Base-by-base conservation (phyloP, 331 rosid species). In the Erythrophleum ivorense region DNA sequence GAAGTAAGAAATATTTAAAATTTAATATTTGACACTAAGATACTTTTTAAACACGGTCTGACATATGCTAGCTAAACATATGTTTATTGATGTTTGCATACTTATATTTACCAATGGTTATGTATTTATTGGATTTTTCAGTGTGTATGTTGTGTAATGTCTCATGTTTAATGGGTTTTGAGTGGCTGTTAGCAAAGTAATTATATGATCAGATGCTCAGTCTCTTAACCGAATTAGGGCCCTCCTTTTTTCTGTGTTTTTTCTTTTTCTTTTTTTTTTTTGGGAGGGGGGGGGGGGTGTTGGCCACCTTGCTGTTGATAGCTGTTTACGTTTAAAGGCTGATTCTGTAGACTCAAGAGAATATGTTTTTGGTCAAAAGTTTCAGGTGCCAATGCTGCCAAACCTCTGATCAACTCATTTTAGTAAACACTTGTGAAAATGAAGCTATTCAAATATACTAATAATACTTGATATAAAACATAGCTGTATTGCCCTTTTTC, bases 401-500 rank as follows among this genome's bases (percentile, higher is more conserved):
- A 78, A n/a, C 33, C 11, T 78, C 54, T 64, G 6, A 41, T 78
- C 18, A 54, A 31, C 59, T 54, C 49, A 58, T 73, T 74, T 79
- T 67, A 38, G 46, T 63, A 41, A 36, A 76, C 5, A 3, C 13
- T 18, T 16, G 54, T 21, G 81, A 33, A 40, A 84, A 46, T 79
- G 81, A 74, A 74, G 43, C 72, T 57, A 58, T 54, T 73, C 67
- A 78, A 62, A 83, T 73, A 34, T 54, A 55, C 50, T 55, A 11
- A 21, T 65, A 7, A 29, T 65, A 33, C 29, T 48, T 2, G 41
- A 29, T 24, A 78, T 21, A 54, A 45, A 72, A n/a, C 18, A 31
- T 58, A 49, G 9, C 33, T 54, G n/a, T 29, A 18, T 75, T 38
- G 45, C 34, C 53, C 72, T 77, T 31, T 24, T n/a, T n/a, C 8